Base-by-base conservation (phyloP, 257 asterid genomes). In the Salvia miltiorrhiza region DNA sequence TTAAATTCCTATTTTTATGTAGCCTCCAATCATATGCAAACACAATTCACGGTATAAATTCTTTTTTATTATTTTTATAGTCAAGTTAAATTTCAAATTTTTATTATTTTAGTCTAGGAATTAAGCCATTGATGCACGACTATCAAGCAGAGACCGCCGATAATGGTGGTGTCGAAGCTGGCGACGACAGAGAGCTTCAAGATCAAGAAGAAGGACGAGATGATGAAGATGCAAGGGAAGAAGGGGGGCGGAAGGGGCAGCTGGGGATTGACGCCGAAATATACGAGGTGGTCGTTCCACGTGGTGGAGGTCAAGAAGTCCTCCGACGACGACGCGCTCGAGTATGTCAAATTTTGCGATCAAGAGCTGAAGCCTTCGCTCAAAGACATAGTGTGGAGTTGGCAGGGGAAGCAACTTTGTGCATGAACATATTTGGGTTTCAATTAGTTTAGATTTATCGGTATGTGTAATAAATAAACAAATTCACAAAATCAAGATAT, bases 241-340 rank as follows among this genome's bases (percentile, higher is more conserved):
- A 84, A 72, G 80, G 86, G 73, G 44, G 96, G 0, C 62, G 99
- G 33, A 91, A 89, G 73, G 97, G 99, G 53, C 83, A 78, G 40
- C 73, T 94, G 58, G 80, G 76, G 4, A 87, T 94, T 2, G 93
- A 94, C 4, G 90, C 95, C 0, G 93, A 91, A 81, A 88, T 94
- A n/a, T 91, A 83, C 21, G 97, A 94, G 79, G 87, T 94, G 28
- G 76, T 86, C 99, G 43, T 86, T 87, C 64, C 96, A 87, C 12
- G 78, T 94, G 77, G 93, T 94, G 67, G 99, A 94, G 79, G 89
- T 94, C 69, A 89, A 77, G 83, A 91, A 91, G 76, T 72, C 77
- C 0, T 79, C 92, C 8, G 97, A 97, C 0, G n/a, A n/a, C n/a
- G 97, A 89, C 41, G 86, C 97, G 0, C 71, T 91, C 84, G 99